A percentile compares a stretch with the other conserved stretches of the same genome.
Conservation (phyloP, 257 asterid genomes). For the Solanum sitiens region DNA sequence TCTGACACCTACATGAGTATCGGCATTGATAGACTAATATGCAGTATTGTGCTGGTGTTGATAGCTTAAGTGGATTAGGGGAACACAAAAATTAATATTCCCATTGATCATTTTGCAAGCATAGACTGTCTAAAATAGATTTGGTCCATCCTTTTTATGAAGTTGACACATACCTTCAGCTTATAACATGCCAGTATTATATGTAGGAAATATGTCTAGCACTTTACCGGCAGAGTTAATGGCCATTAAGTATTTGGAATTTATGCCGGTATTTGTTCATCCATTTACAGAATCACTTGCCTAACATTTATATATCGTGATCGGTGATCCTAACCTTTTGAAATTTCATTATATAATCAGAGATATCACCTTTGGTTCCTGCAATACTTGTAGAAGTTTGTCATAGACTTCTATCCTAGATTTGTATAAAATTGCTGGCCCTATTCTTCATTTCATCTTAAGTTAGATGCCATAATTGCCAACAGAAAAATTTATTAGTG, state of each 20-base stretch:
- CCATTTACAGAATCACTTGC: not conserved
- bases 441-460: not conserved
- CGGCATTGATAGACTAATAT: not conserved
- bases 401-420: not conserved
- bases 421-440: not conserved
- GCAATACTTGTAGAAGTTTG: not conserved
- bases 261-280: not conserved
- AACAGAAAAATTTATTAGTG: not conserved
- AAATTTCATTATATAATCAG: not conserved
- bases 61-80: not conserved
- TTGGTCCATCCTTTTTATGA: not conserved
- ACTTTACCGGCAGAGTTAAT: not conserved
- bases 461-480: not conserved
- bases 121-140: not conserved
- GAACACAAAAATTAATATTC: not conserved
- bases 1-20: not conserved
- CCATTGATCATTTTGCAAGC: not conserved
- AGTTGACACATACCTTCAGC: not conserved
- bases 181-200: not conserved
- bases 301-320: not conserved
- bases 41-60: not conserved
- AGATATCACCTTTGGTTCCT: not conserved
- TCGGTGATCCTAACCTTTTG: not conserved
- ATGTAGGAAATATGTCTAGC: not conserved
- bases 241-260: not conserved